Base-by-base conservation (phyloP, 257 asterid genomes). In the Capsicum chinense region DNA sequence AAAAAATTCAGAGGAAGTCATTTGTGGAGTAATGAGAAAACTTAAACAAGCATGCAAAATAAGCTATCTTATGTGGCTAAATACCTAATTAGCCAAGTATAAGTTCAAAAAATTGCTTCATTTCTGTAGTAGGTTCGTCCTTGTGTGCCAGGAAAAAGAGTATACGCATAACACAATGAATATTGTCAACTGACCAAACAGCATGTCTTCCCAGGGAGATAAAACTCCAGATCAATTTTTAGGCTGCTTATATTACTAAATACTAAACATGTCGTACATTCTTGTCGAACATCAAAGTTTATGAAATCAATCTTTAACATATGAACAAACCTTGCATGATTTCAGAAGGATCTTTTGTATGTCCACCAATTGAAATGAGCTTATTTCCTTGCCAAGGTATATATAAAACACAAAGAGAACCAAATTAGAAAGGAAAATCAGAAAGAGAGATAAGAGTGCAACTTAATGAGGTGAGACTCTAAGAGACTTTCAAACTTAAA, bases 351-450 rank as follows among this genome's bases (percentile, higher is more conserved):
- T 93, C 93, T 91, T 94, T 96, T 74, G 97, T 81, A 86, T 94
- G 98, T 88, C 99, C 99, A 88, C 97, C 98, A 81, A 94, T 89
- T 60, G 97, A 92, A 89, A 96, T 94, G 91, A 96, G 97, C 92
- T 93, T 92, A 85, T 88, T 92, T 88, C 98, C 98, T 56, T 89
- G 94, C 98, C 98, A 93, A n/a, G 98, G 92, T 86, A 94, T 92
- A 98, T 96, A 83, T 16, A 83, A 88, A 37, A 14, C 39, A 62
- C 84, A 58, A 85, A 50, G 83, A 82, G 54, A 35, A 84, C 21
- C 66, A 48, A 79, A 37, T 79, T 16, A 17, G 11, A 19, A 48
- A 47, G 13, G 58, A 50, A 52, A 48, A 12, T 4, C 16, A 67
- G 14, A 56, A 14, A 33, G 52, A 66, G 67, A 35, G 66, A 26